Evolutionary conservation across 1,284 basidiomycete species (phyloP).

Genomic region (Tetrapyrgos nigripes): DNA sequence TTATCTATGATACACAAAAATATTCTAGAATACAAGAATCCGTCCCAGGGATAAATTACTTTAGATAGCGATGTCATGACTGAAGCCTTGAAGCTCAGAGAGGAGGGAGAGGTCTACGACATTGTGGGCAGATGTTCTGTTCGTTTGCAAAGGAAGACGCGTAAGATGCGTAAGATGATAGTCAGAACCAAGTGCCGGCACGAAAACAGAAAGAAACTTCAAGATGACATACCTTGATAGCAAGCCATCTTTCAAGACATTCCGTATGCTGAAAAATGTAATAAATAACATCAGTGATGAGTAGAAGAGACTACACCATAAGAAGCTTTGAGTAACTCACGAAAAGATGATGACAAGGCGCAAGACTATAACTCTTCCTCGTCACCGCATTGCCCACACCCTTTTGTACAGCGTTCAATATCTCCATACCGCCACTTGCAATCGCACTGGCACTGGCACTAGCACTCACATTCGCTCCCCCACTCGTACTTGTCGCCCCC

Average conservation of each 20-base stretch:
- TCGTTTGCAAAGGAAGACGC: too few species aligned
- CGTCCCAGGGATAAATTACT: too few species aligned
- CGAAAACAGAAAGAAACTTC: too few species aligned
- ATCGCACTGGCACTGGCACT: too few species aligned
- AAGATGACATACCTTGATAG: slow-evolving; percentile 72
- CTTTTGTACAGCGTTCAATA: slow-evolving; percentile 51
- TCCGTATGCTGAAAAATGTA: slow-evolving; percentile 71
- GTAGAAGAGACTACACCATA: neutral
- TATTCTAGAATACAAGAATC: neutral
- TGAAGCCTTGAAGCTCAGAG: slow-evolving; percentile 51
- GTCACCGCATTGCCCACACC: slow-evolving; percentile 49
- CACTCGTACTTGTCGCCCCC: too few species aligned
- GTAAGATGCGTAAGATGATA: slow-evolving; percentile 9
- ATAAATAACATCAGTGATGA: slow-evolving; percentile 7
- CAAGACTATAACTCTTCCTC: slow-evolving; percentile 80
- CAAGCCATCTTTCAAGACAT: slow-evolving; percentile 88
- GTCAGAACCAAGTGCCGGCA: neutral
- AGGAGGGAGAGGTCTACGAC: slow-evolving; percentile 80
- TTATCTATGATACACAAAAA: neutral
- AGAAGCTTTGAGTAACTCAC: slow-evolving; percentile 50
- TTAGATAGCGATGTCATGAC: too few species aligned
- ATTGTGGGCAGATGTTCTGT: slow-evolving; percentile 90
- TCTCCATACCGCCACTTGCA: slow-evolving; percentile 36
- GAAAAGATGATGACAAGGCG: slow-evolving; percentile 90
- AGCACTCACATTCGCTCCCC: too few species aligned